Conservation (phyloP, 352 stramenopile genomes). For the Thalassiosira exigua region DNA sequence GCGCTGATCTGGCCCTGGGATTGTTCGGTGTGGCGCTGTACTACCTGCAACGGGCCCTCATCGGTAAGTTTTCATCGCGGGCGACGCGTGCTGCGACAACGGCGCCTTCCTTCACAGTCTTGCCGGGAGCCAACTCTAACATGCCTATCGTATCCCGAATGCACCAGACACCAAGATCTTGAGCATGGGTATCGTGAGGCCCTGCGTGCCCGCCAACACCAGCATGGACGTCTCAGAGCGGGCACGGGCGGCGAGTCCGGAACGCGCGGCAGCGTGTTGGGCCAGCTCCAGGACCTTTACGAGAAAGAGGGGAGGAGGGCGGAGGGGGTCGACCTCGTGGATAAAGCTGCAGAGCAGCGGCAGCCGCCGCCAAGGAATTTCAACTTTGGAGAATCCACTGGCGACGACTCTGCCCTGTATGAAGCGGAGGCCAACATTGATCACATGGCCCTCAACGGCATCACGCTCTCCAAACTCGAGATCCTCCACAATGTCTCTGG, state of each 20-base stretch:
- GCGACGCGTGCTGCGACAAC: slow-evolving; percentile 76
- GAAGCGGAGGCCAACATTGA: slow-evolving; percentile 64
- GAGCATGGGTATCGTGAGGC: slow-evolving; percentile 86
- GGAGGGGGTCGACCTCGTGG: slow-evolving; percentile 34
- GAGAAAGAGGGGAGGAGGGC: slow-evolving; percentile 37
- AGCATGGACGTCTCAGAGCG: slow-evolving; percentile 13
- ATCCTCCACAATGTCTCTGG: slow-evolving; percentile 83
- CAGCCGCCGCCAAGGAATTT: slow-evolving; percentile 9
- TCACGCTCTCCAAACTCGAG: slow-evolving; percentile 97
- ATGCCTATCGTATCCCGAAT: too few relatives aligned
- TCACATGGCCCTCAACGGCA: slow-evolving; percentile 94
- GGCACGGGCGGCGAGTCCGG: too few relatives aligned
- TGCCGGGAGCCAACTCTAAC: too few relatives aligned
- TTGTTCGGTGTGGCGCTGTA: slow-evolving; percentile 86
- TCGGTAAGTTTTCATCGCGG: slow-evolving; percentile 53
- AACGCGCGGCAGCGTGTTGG: background rate
- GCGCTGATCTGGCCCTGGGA: slow-evolving; percentile 77
- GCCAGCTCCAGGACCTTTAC: slow-evolving; percentile 39
- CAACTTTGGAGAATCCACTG: slow-evolving; percentile 17
- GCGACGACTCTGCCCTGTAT: slow-evolving; percentile 19
- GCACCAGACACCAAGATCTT: slow-evolving; percentile 88
- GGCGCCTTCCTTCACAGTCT: slow-evolving; percentile 37
- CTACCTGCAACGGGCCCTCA: slow-evolving; percentile 85
- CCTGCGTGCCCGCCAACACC: slow-evolving; percentile 85
- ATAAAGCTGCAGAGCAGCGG: slow-evolving; percentile 24